These are phyloP conservation scores for Pichia gijzeniarum DNA, from an alignment of 805 yeast genomes.

Conservation along the genomic window DNA sequence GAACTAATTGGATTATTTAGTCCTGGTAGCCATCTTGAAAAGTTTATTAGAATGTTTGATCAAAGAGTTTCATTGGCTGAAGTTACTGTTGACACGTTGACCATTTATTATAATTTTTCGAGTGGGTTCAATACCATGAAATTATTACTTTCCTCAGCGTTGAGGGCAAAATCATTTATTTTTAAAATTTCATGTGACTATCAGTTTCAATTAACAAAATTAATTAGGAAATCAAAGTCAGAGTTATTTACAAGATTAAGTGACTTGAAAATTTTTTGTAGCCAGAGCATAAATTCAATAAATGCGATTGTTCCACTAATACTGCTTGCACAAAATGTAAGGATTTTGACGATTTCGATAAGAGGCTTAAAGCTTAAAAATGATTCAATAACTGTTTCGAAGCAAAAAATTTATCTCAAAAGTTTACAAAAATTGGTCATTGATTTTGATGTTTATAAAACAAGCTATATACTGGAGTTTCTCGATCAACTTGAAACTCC, in stretches of 20 bases:
- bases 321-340: too few species aligned
- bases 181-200: background rate
- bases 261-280: background rate
- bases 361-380: too few species aligned
- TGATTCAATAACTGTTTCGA: too few species aligned
- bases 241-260: conserved; percentile 2
- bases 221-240: conserved; percentile 6
- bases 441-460: too few species aligned
- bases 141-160: conserved; percentile 6
- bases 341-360: background rate
- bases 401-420: too few species aligned
- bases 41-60: conserved; percentile 10
- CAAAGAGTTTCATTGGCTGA: conserved; percentile 8
- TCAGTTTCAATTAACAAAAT: conserved; percentile 5
- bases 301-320: too few species aligned
- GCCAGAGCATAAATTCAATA: too few species aligned
- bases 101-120: background rate
- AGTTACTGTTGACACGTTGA: conserved; percentile 2
- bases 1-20: conserved; percentile 8
- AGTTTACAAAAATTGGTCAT: too few species aligned
- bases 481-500: too few species aligned
- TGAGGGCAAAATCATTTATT: background rate
- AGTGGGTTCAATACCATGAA: conserved; percentile 1
- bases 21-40: background rate
- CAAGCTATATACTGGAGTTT: too few species aligned